These are phyloP conservation scores for Calonectria hawksworthii DNA, from an alignment of 2,329 filamentous ascomycete genomes.

Conservation along the genomic window DNA sequence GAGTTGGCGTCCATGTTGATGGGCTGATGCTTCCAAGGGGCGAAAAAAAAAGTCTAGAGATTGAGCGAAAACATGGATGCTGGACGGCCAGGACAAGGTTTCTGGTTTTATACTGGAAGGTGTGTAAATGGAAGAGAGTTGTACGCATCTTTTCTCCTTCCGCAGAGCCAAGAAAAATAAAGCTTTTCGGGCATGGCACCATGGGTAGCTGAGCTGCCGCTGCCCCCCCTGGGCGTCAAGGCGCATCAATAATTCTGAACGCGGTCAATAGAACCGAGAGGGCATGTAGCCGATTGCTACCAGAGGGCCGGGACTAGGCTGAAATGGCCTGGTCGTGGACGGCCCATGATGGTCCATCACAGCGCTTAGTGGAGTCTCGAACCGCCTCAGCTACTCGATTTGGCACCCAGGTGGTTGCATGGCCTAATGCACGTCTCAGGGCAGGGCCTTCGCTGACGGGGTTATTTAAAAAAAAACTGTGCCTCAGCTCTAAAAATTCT, in stretches of 20 bases:
- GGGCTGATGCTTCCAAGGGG: background rate
- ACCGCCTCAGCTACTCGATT: constrained; percentile 4
- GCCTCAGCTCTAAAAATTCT: background rate
- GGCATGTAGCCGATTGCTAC: background rate
- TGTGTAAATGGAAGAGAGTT: background rate
- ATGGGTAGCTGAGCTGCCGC: background rate
- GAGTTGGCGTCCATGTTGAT: background rate
- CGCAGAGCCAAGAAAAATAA: background rate
- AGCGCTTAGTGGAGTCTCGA: background rate
- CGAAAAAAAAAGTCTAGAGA: background rate
- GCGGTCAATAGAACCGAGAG: background rate
- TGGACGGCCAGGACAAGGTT: background rate
- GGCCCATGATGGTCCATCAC: background rate
- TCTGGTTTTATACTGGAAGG: background rate
- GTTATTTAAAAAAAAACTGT: background rate
- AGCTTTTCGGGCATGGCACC: background rate
- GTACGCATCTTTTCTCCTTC: background rate
- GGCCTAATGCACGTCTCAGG: constrained; percentile 9
- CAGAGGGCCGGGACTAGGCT: background rate
- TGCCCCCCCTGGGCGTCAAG: background rate
- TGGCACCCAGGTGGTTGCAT: background rate
- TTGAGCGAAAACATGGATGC: background rate
- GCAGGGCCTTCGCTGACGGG: background rate
- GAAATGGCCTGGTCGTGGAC: background rate
- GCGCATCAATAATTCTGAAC: constrained; percentile 1